Evolutionary conservation across 371 early-diverging fungal genomes (phyloP).

Genomic region (Capniomyces stellatus): DNA sequence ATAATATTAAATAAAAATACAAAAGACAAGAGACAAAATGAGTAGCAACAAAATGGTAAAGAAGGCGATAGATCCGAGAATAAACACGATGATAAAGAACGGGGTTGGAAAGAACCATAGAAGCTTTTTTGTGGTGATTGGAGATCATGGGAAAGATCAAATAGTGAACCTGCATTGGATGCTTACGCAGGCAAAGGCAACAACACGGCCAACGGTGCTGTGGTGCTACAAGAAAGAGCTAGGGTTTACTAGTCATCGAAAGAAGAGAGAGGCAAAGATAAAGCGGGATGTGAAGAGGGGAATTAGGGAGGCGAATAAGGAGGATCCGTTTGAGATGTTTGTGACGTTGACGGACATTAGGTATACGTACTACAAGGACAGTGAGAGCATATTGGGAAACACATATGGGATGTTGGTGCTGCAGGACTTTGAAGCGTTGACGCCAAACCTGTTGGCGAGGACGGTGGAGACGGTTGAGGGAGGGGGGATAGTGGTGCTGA

Average conservation of each 20-base stretch:
- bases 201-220: conserved; percentile 79
- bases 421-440: conserved; percentile 98
- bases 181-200: conserved; percentile 79
- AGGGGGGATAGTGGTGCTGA: conserved; percentile 90
- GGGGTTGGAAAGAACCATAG: conserved; percentile 79
- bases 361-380: conserved; percentile 97
- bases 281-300: conserved; percentile 81
- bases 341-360: conserved; percentile 86
- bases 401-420: conserved; percentile 98
- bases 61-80: conserved; percentile 82
- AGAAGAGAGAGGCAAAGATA: conserved; percentile 88
- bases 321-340: conserved; percentile 94
- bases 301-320: conserved; percentile 68
- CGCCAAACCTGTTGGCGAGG: conserved; percentile 93
- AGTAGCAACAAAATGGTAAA: conserved; percentile 39
- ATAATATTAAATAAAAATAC: too few relatives aligned
- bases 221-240: conserved; percentile 99
- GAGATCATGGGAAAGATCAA: conserved; percentile 91
- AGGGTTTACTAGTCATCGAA: conserved; percentile 85
- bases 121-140: conserved; percentile 93
- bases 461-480: conserved; percentile 99
- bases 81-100: conserved; percentile 80
- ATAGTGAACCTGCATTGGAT: conserved; percentile 93
- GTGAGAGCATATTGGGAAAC: conserved; percentile 94
- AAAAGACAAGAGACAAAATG: background rate